A percentile compares a stretch with the other conserved stretches of the same genome.
These are phyloP conservation scores for Trichosporon coremiiforme DNA, from an alignment of 1,284 basidiomycete species.

Conservation along the genomic window DNA sequence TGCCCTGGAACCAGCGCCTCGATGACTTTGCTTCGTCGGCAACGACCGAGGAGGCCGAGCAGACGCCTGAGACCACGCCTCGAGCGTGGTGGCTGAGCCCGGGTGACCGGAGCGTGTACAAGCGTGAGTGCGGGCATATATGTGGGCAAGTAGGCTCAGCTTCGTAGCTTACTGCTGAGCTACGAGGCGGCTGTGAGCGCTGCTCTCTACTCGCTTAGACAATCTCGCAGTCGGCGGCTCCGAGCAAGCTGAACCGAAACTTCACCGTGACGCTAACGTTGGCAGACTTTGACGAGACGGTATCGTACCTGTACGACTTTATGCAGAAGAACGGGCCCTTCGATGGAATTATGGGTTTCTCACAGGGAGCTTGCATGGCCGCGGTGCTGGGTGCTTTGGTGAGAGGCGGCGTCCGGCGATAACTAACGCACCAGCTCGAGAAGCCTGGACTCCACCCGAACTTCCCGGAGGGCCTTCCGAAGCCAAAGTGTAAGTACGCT, in stretches of 20 bases:
- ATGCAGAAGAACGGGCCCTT: slow-evolving; percentile 57
- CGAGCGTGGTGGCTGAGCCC: slow-evolving; percentile 76
- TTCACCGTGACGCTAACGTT: slow-evolving; percentile 20
- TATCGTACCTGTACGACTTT: slow-evolving; percentile 57
- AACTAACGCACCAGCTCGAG: slow-evolving; percentile 58
- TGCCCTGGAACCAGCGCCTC: slow-evolving; percentile 60
- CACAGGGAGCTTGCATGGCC: slow-evolving; percentile 81
- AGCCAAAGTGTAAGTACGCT: slow-evolving; percentile 61
- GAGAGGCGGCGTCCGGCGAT: slow-evolving; percentile 11
- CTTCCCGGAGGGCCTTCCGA: slow-evolving; percentile 65
- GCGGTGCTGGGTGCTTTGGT: slow-evolving; percentile 73
- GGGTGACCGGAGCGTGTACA: slow-evolving; percentile 58
- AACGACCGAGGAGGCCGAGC: slow-evolving; percentile 60
- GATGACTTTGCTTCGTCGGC: slow-evolving; percentile 64
- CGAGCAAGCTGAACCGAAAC: neutral
- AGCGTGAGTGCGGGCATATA: slow-evolving; percentile 40
- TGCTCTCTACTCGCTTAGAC: neutral
- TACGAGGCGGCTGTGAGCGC: neutral
- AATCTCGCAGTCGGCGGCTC: neutral
- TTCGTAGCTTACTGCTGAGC: neutral
- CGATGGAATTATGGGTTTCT: slow-evolving; percentile 77
- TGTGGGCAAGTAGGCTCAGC: neutral
- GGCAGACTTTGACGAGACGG: slow-evolving; percentile 65
- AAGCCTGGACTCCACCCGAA: slow-evolving; percentile 64
- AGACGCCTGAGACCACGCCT: slow-evolving; percentile 65